phyloP scores from a whole-genome alignment of 768 basidiomycete genomes.

The Pleurotus eryngii region DNA sequence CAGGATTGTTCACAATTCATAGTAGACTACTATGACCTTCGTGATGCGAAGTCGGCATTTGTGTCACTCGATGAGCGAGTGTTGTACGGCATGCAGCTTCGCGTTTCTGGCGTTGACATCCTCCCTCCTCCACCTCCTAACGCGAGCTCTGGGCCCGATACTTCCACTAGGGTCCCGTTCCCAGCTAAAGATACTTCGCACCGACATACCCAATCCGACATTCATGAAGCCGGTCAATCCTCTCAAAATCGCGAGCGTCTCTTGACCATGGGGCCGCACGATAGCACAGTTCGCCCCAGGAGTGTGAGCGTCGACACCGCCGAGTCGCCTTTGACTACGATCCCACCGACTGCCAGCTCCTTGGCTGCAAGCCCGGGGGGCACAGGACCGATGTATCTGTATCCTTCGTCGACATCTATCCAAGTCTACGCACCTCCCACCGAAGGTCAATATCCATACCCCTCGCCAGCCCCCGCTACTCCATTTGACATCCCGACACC shows the following conservation, averaged over 20 bases:
- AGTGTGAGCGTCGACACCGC: conserved; percentile 8
- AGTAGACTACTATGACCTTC: conserved; percentile 68
- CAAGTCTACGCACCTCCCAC: neutral
- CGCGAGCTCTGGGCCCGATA: too few species aligned
- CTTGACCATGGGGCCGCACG: neutral
- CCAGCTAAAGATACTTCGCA: conserved; percentile 10
- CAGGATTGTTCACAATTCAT: neutral
- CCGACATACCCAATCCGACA: conserved; percentile 1
- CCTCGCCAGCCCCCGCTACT: neutral
- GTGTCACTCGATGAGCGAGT: conserved; percentile 44
- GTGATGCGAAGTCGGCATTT: conserved; percentile 52
- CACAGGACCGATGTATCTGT: conserved; percentile 2
- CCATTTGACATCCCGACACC: neutral
- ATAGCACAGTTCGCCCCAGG: conserved; percentile 1
- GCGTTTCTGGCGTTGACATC: conserved; percentile 2
- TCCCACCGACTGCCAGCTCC: neutral
- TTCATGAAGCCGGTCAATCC: neutral
- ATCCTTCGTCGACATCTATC: neutral
- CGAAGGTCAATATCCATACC: neutral
- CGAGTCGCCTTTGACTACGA: neutral
- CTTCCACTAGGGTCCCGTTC: conserved; percentile 10
- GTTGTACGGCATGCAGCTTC: conserved; percentile 51
- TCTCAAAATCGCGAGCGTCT: neutral
- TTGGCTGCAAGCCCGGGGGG: neutral
- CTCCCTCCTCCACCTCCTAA: neutral